Evolutionary conservation across 345 rosid genomes (phyloP), one percentile per base, ranked within the genome.

Genomic region (Arabis alpina): DNA sequence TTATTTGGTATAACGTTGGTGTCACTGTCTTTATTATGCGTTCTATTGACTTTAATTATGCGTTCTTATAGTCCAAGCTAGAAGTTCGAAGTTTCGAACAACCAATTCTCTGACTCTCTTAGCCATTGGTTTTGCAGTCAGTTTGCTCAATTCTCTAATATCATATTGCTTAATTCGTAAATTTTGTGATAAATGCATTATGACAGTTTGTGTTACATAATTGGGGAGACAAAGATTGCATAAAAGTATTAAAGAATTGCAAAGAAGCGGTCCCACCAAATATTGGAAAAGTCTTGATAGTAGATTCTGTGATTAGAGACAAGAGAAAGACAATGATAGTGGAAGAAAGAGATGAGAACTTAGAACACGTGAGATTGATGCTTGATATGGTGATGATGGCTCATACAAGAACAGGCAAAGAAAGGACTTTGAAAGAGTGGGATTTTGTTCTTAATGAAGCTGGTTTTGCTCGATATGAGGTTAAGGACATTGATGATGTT

Each of bases 341-440:
- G 66, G 76, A 66, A 9, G 71, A 79, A 10, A 67, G 49, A 37
- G 75, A 67, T 3, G 81, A 82, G 10, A 69, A 78, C 64, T 54
- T 83, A 6, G 82, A 74, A 30, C 75, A 37, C 0, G 85, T 77
- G 36, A 84, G 83, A 74, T 39, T 90, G 73, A 66, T 76, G 81
- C 68, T 88, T 1, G 98, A 87, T 73, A 86, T 92, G 95, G 82
- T 42, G 68, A 86, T 86, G 97, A 85, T 88, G 91, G 84, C 87
- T 58, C 89, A 85, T 56, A 85, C 89, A 3, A 57, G 59, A 54
- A 64, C 71, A 6, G 97, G 92, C 47, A 84, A 84, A 70, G 97
- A 90, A 59, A 69, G 98, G 70, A 87, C 84, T 19, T 52, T 61
- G 15, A 66, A 83, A 51, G 96, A 93, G 61, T 92, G 95, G 93